These are phyloP conservation scores for Nigrospora sphaerica DNA, from an alignment of 2,329 filamentous ascomycete genomes.

Conservation along the genomic window DNA sequence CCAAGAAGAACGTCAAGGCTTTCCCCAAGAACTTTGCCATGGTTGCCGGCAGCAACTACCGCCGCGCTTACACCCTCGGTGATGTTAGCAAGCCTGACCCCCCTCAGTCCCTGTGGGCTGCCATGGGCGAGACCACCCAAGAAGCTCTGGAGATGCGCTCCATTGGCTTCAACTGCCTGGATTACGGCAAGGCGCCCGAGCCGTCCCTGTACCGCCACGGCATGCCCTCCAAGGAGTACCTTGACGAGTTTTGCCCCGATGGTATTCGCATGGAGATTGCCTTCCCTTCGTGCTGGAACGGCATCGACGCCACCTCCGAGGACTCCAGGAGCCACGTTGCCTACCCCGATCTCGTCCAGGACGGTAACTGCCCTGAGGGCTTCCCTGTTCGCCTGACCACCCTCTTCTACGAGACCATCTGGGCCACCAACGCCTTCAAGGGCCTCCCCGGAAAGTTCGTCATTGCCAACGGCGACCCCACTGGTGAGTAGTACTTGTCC, in stretches of 20 bases:
- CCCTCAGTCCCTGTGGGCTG: slow-evolving; percentile 62
- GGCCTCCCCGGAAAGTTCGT: slow-evolving; percentile 62
- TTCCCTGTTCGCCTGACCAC: slow-evolving; percentile 64
- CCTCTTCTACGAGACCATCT: slow-evolving; percentile 83
- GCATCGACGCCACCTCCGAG: slow-evolving; percentile 47
- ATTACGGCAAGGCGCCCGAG: slow-evolving; percentile 65
- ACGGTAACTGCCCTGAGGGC: slow-evolving; percentile 65
- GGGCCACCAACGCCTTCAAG: slow-evolving; percentile 60
- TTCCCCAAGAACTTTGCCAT: slow-evolving; percentile 77
- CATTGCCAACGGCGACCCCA: slow-evolving; percentile 70
- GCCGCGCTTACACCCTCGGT: slow-evolving; percentile 63
- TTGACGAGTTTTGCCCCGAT: slow-evolving; percentile 76
- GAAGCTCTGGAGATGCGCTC: slow-evolving; percentile 68
- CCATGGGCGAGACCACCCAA: slow-evolving; percentile 58
- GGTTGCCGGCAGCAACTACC: slow-evolving; percentile 65
- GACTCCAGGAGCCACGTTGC: slow-evolving; percentile 63
- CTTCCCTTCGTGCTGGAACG: slow-evolving; percentile 89
- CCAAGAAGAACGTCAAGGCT: slow-evolving; percentile 52
- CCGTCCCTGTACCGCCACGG: slow-evolving; percentile 74
- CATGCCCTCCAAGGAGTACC: slow-evolving; percentile 69
- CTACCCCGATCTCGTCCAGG: slow-evolving; percentile 71
- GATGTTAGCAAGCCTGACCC: slow-evolving; percentile 59
- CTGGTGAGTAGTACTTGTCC: slow-evolving; percentile 40
- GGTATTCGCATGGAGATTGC: slow-evolving; percentile 78
- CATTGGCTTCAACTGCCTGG: slow-evolving; percentile 89